Evolutionary conservation across 768 basidiomycete species (phyloP).

Genomic region (Myochromella boudieri): DNA sequence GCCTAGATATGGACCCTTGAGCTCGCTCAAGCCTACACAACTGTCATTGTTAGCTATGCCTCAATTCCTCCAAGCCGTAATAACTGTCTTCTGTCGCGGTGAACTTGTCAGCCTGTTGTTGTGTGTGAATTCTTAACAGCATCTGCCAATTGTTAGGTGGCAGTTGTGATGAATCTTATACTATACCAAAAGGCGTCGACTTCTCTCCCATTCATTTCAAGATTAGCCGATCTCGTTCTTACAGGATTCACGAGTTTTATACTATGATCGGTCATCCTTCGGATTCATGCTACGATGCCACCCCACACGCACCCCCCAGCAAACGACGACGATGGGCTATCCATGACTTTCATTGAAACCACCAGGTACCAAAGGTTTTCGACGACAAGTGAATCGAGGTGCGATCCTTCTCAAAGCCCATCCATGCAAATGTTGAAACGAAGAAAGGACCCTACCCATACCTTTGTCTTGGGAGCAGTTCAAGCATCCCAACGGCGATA

Average conservation of each 20-base stretch:
- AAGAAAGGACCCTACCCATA: constrained; percentile 10
- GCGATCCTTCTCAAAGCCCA: neutral
- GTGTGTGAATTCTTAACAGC: constrained; percentile 13
- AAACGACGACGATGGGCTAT: constrained; percentile 7
- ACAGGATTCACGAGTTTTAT: constrained; percentile 8
- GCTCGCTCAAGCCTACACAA: no score
- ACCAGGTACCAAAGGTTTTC: constrained; percentile 19
- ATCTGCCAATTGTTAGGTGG: constrained; percentile 11
- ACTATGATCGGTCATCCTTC: constrained; percentile 11
- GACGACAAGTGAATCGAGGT: constrained; percentile 15
- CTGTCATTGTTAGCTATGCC: neutral
- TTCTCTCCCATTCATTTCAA: constrained; percentile 24
- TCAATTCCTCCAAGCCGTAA: constrained; percentile 3
- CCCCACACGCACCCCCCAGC: neutral
- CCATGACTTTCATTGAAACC: constrained; percentile 19
- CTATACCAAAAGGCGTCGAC: constrained; percentile 10
- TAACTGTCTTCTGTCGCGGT: constrained; percentile 12
- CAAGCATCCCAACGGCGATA: constrained; percentile 44
- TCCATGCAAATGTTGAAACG: neutral
- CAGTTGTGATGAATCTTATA: constrained; percentile 15
- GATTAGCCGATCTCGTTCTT: constrained; percentile 19
- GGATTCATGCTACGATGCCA: constrained; percentile 11
- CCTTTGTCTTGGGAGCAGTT: constrained; percentile 33
- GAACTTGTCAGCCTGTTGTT: constrained; percentile 6
- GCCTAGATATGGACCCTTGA: neutral